Conservation (phyloP, 352 stramenopile genomes). For the Phytophthora hibernalis region DNA sequence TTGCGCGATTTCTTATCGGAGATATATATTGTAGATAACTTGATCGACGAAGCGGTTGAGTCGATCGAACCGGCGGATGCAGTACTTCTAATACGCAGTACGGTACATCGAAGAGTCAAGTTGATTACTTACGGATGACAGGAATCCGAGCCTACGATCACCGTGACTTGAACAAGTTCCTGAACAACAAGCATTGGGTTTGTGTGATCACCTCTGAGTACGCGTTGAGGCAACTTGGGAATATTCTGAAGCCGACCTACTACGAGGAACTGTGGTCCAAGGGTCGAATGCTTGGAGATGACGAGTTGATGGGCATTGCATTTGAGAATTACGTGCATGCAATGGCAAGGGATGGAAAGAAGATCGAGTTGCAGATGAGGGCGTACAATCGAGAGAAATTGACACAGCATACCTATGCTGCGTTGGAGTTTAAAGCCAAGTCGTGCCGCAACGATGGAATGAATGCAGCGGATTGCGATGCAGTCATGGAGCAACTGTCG, state of each 20-base stretch:
- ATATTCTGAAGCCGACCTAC: slow-evolving; percentile 28
- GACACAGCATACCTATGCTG: too few species aligned
- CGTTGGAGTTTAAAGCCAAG: too few species aligned
- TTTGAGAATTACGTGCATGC: slow-evolving; percentile 40
- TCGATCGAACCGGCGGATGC: neutral
- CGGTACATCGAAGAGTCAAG: neutral
- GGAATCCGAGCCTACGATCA: neutral
- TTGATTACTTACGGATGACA: slow-evolving; percentile 19
- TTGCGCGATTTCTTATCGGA: slow-evolving; percentile 36
- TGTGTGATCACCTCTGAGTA: slow-evolving; percentile 41
- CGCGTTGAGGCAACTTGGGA: slow-evolving; percentile 29
- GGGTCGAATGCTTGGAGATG: slow-evolving; percentile 31
- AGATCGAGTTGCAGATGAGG: slow-evolving; percentile 26
- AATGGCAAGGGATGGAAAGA: slow-evolving; percentile 25
- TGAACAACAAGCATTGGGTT: slow-evolving; percentile 1
- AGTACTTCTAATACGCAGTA: slow-evolving; percentile 6
- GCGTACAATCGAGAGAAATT: slow-evolving; percentile 17
- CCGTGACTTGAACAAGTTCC: slow-evolving; percentile 9
- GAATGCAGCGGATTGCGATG: slow-evolving; percentile 26
- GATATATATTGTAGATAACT: too few species aligned
- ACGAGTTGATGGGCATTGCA: slow-evolving; percentile 37
- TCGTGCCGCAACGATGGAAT: too few species aligned
- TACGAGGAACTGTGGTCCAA: slow-evolving; percentile 36
- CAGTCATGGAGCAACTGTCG: slow-evolving; percentile 18
- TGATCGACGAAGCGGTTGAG: slow-evolving; percentile 14